Evolutionary conservation across 768 basidiomycete genomes (phyloP), one percentile per base, ranked within the genome.

Genomic region (Gymnopilus junonius): DNA sequence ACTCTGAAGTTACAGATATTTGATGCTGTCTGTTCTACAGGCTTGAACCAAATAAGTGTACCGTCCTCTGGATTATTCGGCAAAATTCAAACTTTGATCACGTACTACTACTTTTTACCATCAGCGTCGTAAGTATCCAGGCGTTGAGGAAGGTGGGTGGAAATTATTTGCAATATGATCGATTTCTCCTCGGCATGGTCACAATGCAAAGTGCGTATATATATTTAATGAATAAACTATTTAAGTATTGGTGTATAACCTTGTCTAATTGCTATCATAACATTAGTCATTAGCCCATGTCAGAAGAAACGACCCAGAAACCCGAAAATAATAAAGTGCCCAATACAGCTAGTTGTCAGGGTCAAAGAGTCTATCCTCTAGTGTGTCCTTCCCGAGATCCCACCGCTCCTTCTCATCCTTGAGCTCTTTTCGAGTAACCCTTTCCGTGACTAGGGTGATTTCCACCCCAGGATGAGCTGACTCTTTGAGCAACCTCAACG

Each of bases 401-500:
- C 63, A 65, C 42, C 59, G 43, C 43, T 51, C 63, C 21, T 31
- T 55, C 54, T 64, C 63, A n/a, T 39, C 29, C 34, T 27, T 57
- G 17, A 64, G 59, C 43, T 64, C 63, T 23, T 64, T 42, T 27
- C 63, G 46, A 20, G 61, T 57, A 20, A 31, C 39, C 15, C 34
- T 25, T 35, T 61, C 55, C n/a, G 32, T 65, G 15, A 57, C 43
- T 21, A 39, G 4, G 2, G 55, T 21, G 4, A 65, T 56, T 8
- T 61, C 59, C 15, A 59, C 54, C 1, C 21, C 46, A n/a, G 40
- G 42, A 12, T 46, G 29, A 14, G n/a, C 20, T 4, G 43, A 23
- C 15, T 71, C 69, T 54, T 69, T 68, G 25, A 75, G 56, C 40
- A 69, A 55, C 40, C 66, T 64, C 27, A 75, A 58, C 20, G 71